Conservation (phyloP, 2,329 filamentous ascomycete genomes). For the Epichloe scottii region DNA sequence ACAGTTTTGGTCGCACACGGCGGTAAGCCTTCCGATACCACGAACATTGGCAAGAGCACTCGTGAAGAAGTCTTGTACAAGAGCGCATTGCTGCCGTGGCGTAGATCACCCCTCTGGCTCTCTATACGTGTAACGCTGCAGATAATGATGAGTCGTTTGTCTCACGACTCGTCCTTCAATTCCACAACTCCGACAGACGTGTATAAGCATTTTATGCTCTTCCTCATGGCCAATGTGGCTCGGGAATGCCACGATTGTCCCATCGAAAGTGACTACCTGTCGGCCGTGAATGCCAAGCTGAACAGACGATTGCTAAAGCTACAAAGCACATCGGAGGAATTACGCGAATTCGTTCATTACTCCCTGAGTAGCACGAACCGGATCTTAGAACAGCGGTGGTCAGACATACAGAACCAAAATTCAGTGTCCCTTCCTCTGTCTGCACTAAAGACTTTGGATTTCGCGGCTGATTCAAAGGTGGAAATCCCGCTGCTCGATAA, state of each 20-base stretch:
- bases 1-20: conserved; percentile 24
- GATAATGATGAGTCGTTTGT: conserved; percentile 7
- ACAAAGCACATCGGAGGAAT: neutral
- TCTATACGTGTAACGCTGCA: conserved; percentile 40
- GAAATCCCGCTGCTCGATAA: conserved; percentile 5
- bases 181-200: neutral
- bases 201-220: conserved; percentile 6
- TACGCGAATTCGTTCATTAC: neutral
- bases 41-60: conserved; percentile 35
- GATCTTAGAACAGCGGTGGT: conserved; percentile 1
- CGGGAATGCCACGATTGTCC: neutral
- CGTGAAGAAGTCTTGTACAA: conserved; percentile 40
- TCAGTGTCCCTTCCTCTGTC: conserved; percentile 27
- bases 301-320: conserved; percentile 28
- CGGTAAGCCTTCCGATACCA: conserved; percentile 16
- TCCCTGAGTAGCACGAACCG: conserved; percentile 1
- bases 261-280: conserved; percentile 16
- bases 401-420: conserved; percentile 36
- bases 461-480: conserved; percentile 3
- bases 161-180: conserved; percentile 3
- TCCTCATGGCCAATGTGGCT: conserved; percentile 1
- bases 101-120: conserved; percentile 41
- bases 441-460: conserved; percentile 1
- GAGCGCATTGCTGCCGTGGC: conserved; percentile 24
- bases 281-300: conserved; percentile 30